Conservation (phyloP, 1,284 basidiomycete genomes). For the Exobasidium rhododendri region DNA sequence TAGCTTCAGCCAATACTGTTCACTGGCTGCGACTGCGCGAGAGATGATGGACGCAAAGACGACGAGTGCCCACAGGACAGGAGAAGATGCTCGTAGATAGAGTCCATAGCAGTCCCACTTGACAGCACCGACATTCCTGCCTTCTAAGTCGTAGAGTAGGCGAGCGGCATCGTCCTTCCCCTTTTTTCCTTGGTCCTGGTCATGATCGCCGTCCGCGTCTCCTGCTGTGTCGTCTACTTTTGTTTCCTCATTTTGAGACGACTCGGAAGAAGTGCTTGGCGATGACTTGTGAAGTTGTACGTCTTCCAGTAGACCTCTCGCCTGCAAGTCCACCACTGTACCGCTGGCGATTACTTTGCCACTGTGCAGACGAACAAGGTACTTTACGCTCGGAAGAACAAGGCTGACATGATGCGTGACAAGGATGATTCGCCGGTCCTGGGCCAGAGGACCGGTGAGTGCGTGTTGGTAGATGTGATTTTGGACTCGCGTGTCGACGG, state of each 20-base stretch:
- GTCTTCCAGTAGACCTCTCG: not conserved
- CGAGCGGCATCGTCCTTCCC: constrained; percentile 19
- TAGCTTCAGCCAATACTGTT: constrained; percentile 43
- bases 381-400: constrained; percentile 23
- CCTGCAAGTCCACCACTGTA: constrained; percentile 1
- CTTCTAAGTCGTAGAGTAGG: constrained; percentile 37
- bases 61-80: constrained; percentile 16
- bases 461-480: constrained; percentile 57
- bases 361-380: constrained; percentile 38
- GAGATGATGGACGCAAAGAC: constrained; percentile 25
- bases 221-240: constrained; percentile 7
- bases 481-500: constrained; percentile 64
- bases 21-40: constrained; percentile 26
- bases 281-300: not conserved
- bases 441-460: constrained; percentile 39
- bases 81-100: constrained; percentile 30
- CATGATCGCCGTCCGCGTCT: not conserved
- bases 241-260: not conserved
- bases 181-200: not conserved
- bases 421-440: constrained; percentile 67
- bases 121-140: constrained; percentile 29
- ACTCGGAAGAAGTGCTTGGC: not conserved
- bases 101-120: constrained; percentile 31
- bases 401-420: constrained; percentile 64
- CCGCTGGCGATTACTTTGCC: constrained; percentile 6